Percentiles rank a stretch among this genome's conserved stretches.
Evolutionary conservation across 176 grass and related monocot genomes (phyloP).

Genomic region (Poa pratensis): DNA sequence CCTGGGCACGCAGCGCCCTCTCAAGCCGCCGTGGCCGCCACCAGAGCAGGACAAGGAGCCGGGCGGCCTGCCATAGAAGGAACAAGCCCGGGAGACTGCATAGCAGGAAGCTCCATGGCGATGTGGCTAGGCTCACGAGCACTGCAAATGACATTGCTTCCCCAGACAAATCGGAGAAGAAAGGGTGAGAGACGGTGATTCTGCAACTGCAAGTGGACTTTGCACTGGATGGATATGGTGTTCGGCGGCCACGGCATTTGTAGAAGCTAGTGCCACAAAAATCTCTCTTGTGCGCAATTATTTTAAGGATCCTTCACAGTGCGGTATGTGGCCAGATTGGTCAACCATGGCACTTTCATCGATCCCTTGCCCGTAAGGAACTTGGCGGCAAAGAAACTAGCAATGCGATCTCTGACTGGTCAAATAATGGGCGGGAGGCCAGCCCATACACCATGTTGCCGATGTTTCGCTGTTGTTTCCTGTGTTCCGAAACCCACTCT

Average conservation of each 20-base stretch:
- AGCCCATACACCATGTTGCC: not conserved
- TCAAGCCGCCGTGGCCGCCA: slow-evolving; percentile 52
- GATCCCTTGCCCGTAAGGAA: not conserved
- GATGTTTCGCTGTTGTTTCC: not conserved
- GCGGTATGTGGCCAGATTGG: not conserved
- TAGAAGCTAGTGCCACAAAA: not conserved
- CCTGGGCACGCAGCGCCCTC: slow-evolving; percentile 44
- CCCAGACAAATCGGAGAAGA: not conserved
- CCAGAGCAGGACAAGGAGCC: slow-evolving; percentile 43
- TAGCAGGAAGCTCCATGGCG: slow-evolving; percentile 30
- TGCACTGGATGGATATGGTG: not conserved
- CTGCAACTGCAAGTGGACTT: not conserved
- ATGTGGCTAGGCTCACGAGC: not conserved
- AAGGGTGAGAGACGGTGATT: not conserved
- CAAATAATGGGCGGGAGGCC: not conserved
- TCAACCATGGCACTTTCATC: not conserved
- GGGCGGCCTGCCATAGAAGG: slow-evolving; percentile 25
- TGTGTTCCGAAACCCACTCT: not conserved
- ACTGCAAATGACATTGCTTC: slow-evolving; percentile 1
- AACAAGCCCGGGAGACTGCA: slow-evolving; percentile 24
- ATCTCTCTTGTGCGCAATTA: not conserved
- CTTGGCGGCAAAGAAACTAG: not conserved
- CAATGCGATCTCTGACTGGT: not conserved
- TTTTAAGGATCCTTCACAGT: not conserved
- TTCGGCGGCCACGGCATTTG: not conserved